Conservation (phyloP, 306 rosid genomes). For the Dryas octopetala region DNA sequence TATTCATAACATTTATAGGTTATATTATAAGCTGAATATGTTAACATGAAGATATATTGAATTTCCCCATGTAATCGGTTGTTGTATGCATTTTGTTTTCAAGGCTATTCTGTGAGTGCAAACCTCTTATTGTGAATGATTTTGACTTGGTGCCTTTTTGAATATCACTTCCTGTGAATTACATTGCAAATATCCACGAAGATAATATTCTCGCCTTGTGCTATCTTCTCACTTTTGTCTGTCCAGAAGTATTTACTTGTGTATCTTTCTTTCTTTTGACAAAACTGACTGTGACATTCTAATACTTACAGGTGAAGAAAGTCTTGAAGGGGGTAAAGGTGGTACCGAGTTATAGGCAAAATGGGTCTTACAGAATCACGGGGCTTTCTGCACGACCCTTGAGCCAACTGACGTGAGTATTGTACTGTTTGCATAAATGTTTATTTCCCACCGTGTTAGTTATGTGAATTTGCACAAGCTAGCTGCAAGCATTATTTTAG, state of each 20-base stretch:
- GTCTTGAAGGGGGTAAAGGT: conserved; percentile 56
- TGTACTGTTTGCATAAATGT: too few relatives aligned
- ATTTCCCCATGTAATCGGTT: neutral
- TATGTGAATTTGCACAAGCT: too few relatives aligned
- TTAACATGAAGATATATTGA: neutral
- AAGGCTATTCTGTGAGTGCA: too few relatives aligned
- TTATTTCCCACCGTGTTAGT: too few relatives aligned
- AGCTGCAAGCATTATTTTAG: too few relatives aligned
- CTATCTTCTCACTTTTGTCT: neutral
- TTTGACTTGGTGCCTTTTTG: too few relatives aligned
- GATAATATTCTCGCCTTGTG: neutral
- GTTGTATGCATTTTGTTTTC: neutral
- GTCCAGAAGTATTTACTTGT: neutral
- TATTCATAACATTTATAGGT: neutral
- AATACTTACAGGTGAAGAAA: conserved; percentile 45
- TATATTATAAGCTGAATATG: neutral
- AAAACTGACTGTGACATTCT: neutral
- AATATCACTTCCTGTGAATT: too few relatives aligned
- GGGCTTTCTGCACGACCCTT: conserved; percentile 51
- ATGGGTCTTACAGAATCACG: conserved; percentile 37
- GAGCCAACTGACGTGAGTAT: conserved; percentile 47
- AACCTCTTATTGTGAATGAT: too few relatives aligned
- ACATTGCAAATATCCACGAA: neutral
- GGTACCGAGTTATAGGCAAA: conserved; percentile 2
- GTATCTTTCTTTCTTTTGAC: neutral